Conservation (phyloP, 1,284 basidiomycete species). For the Ganoderma meredithae region DNA sequence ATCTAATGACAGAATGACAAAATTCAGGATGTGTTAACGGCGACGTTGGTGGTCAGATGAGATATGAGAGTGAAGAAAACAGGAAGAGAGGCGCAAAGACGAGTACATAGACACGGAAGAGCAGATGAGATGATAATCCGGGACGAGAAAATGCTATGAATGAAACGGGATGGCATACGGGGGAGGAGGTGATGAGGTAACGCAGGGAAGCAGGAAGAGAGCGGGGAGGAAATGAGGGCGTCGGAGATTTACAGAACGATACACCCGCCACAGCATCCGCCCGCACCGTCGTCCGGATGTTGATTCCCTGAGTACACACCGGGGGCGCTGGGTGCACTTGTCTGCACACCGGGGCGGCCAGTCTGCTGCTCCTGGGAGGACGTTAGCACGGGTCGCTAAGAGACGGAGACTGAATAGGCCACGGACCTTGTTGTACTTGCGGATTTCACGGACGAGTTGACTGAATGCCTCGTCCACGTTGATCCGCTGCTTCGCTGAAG, state of each 20-base stretch:
- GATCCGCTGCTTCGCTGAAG: slow-evolving; percentile 97
- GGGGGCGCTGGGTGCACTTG: slow-evolving; percentile 52
- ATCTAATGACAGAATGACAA: slow-evolving; percentile 22
- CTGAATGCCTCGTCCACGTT: slow-evolving; percentile 99
- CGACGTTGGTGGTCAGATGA: slow-evolving; percentile 6
- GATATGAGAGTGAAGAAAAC: slow-evolving; percentile 9
- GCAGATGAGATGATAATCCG: slow-evolving; percentile 34
- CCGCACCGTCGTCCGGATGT: slow-evolving; percentile 56
- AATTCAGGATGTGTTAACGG: slow-evolving; percentile 3
- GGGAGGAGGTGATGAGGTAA: slow-evolving; percentile 20
- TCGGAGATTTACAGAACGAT: slow-evolving; percentile 53
- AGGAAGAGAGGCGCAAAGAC: slow-evolving; percentile 17
- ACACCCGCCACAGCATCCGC: slow-evolving; percentile 79
- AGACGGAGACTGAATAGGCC: background rate
- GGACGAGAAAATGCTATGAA: slow-evolving; percentile 6
- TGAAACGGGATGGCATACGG: slow-evolving; percentile 4
- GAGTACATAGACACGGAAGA: slow-evolving; percentile 29
- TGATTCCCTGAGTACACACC: slow-evolving; percentile 55
- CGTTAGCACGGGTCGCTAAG: slow-evolving; percentile 9
- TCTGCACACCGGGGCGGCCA: slow-evolving; percentile 59
- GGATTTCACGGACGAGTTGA: slow-evolving; percentile 95
- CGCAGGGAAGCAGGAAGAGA: slow-evolving; percentile 25
- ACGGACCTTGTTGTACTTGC: slow-evolving; percentile 91
- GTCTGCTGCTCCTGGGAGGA: slow-evolving; percentile 63
- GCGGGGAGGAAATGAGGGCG: slow-evolving; percentile 3